Conservation (phyloP, 176 grass and related monocot species). For the Poa pratensis region DNA sequence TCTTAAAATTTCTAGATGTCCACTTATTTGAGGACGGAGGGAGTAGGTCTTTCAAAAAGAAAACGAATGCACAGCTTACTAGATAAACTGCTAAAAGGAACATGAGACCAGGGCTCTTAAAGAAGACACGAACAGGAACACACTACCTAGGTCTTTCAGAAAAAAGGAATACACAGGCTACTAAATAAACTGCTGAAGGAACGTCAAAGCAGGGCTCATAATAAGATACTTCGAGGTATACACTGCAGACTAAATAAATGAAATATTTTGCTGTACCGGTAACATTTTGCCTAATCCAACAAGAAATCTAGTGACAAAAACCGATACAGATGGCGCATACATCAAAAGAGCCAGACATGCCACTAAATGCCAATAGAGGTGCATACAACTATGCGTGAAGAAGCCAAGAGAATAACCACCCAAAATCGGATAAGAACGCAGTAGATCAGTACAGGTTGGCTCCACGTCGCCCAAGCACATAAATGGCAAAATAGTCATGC, state of each 20-base stretch:
- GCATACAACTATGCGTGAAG: slow-evolving; percentile 1
- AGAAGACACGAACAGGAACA: not conserved
- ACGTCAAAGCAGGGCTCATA: not conserved
- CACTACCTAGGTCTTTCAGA: not conserved
- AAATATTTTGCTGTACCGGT: not conserved
- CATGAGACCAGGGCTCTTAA: slow-evolving; percentile 5
- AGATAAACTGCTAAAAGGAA: slow-evolving; percentile 18
- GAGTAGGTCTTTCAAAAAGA: not conserved
- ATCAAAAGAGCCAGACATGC: slow-evolving; percentile 1
- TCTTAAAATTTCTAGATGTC: no score
- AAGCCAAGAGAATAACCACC: slow-evolving; percentile 32
- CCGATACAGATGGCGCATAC: not conserved
- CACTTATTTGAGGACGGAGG: no score
- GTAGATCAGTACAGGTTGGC: slow-evolving; percentile 16
- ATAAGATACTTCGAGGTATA: not conserved
- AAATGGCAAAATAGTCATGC: slow-evolving; percentile 52
- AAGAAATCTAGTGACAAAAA: slow-evolving; percentile 4
- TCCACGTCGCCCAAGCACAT: slow-evolving; percentile 26
- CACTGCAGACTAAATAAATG: slow-evolving; percentile 37
- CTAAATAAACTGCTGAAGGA: not conserved
- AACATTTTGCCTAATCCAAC: not conserved
- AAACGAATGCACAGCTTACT: not conserved
- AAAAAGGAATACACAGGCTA: not conserved
- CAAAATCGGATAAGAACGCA: slow-evolving; percentile 29
- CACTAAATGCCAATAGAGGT: not conserved